These are phyloP conservation scores for Nectriaceae sp. DNA, from an alignment of 2,329 filamentous ascomycete genomes.

Conservation along the genomic window DNA sequence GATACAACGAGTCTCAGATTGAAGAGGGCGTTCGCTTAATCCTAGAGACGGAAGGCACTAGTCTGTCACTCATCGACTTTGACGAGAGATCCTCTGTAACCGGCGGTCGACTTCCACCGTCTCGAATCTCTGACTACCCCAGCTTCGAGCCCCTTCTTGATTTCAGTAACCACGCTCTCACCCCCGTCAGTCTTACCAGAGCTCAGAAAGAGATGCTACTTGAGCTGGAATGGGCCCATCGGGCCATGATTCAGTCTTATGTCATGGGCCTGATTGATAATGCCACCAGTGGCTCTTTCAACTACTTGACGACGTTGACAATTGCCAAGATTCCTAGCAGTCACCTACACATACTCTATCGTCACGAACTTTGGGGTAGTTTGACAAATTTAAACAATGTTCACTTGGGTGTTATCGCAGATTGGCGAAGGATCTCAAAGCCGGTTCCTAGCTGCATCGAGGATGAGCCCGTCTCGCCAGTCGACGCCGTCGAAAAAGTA, in stretches of 20 bases:
- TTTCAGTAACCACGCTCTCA: conserved; percentile 38
- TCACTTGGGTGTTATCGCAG: conserved; percentile 62
- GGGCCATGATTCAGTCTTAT: conserved; percentile 68
- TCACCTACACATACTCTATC: conserved; percentile 57
- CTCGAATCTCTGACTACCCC: conserved; percentile 8
- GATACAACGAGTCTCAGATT: conserved; percentile 32
- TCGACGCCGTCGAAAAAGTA: conserved; percentile 52
- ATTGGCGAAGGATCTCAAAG: conserved; percentile 63
- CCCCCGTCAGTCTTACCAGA: conserved; percentile 57
- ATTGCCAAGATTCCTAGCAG: conserved; percentile 66
- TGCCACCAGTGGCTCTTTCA: conserved; percentile 46
- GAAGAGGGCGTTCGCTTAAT: conserved; percentile 38
- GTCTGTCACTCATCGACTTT: conserved; percentile 32
- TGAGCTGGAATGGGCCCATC: conserved; percentile 69
- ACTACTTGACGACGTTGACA: conserved; percentile 57
- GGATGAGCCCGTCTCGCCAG: conserved; percentile 51
- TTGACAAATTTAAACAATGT: conserved; percentile 57
- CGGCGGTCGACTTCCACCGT: conserved; percentile 12
- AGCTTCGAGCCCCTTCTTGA: conserved; percentile 25
- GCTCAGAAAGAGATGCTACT: conserved; percentile 70
- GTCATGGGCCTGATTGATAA: conserved; percentile 66
- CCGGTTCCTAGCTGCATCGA: conserved; percentile 52
- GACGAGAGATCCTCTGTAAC: conserved; percentile 30
- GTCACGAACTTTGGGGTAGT: conserved; percentile 62
- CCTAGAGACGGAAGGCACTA: conserved; percentile 36